Evolutionary conservation across 495 filamentous ascomycete genomes (phyloP).

Genomic region (Thozetella sp.): DNA sequence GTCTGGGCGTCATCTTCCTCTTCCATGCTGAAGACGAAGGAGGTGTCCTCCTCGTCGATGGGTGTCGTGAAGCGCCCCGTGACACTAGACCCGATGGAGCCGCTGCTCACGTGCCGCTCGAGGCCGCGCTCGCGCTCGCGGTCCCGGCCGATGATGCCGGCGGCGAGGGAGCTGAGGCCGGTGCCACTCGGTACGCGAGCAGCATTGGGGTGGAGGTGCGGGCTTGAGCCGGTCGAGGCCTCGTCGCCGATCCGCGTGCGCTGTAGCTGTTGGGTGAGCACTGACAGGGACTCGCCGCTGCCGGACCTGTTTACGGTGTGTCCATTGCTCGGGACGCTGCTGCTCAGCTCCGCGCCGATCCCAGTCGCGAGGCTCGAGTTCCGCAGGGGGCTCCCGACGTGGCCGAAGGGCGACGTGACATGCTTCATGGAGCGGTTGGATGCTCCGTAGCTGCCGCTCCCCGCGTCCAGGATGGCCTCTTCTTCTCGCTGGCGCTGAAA

Average conservation of each 20-base stretch:
- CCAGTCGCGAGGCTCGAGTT: slow-evolving; percentile 76
- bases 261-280: slow-evolving; percentile 71
- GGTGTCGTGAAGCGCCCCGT: slow-evolving; percentile 59
- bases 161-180: slow-evolving; percentile 15
- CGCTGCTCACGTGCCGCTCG: slow-evolving; percentile 55
- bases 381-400: slow-evolving; percentile 91
- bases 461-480: slow-evolving; percentile 40
- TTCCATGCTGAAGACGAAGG: slow-evolving; percentile 83
- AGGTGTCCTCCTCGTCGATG: slow-evolving; percentile 74
- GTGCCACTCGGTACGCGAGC: slow-evolving; percentile 25
- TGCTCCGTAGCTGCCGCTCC: slow-evolving; percentile 11
- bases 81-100: slow-evolving; percentile 49
- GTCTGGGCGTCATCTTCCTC: slow-evolving; percentile 64
- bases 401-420: slow-evolving; percentile 64
- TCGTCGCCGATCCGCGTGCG: slow-evolving; percentile 51
- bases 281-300: slow-evolving; percentile 59
- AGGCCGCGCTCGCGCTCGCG: slow-evolving; percentile 29
- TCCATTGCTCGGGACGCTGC: slow-evolving; percentile 17
- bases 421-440: slow-evolving; percentile 36
- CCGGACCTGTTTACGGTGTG: slow-evolving; percentile 30
- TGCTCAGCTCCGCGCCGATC: slow-evolving; percentile 53
- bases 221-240: slow-evolving; percentile 32
- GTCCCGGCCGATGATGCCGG: slow-evolving; percentile 31
- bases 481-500: slow-evolving; percentile 79
- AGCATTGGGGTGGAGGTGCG: slow-evolving; percentile 37